phyloP scores from a whole-genome alignment of 345 rosid genomes.

The Populus ilicifolia region DNA sequence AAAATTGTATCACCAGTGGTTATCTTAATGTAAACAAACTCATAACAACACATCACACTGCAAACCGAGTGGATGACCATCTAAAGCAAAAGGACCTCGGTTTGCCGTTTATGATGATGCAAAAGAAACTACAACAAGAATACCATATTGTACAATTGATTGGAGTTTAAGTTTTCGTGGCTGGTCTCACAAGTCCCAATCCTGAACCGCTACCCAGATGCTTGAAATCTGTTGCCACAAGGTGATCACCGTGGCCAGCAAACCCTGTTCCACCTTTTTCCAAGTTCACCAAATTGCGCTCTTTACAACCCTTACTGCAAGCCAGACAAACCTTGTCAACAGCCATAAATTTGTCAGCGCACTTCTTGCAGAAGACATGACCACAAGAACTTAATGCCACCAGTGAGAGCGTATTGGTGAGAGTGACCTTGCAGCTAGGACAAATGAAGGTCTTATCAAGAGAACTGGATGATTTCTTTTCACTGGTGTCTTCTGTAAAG shows the following conservation, averaged over 20 bases:
- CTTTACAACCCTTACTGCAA: constrained; percentile 71
- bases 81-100: no score
- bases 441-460: constrained; percentile 68
- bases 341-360: constrained; percentile 74
- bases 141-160: no score
- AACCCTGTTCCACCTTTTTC: constrained; percentile 88
- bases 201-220: constrained; percentile 96
- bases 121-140: no score
- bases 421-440: constrained; percentile 93
- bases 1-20: no score
- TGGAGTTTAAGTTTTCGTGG: constrained; percentile 23
- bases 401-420: constrained; percentile 69
- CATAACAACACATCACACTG: no score
- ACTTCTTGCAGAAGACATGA: constrained; percentile 94
- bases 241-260: constrained; percentile 75
- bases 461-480: constrained; percentile 42
- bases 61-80: no score
- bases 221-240: constrained; percentile 79
- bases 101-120: no score
- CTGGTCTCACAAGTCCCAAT: constrained; percentile 77
- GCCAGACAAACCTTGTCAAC: constrained; percentile 76
- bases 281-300: constrained; percentile 62
- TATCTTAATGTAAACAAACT: no score
- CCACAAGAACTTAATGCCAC: constrained; percentile 85
- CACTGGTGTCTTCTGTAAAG: constrained; percentile 67